Conservation (phyloP, 306 rosid species). For the Cajanus cajan region DNA sequence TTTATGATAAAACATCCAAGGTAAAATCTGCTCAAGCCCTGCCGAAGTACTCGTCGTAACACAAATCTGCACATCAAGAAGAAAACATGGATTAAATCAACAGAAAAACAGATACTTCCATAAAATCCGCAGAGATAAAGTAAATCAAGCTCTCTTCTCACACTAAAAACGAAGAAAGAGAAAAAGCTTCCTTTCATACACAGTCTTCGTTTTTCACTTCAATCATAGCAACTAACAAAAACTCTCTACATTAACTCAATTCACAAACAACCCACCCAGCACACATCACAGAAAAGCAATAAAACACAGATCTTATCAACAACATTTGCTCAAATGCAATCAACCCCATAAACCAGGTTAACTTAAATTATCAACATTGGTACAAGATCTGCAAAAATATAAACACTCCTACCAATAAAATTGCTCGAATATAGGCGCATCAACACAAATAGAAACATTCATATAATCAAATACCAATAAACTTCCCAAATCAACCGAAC, state of each 20-base stretch:
- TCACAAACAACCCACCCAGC: not conserved
- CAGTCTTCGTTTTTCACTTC: not conserved
- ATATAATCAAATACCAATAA: not conserved
- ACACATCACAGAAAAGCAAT: not conserved
- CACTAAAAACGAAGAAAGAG: not conserved
- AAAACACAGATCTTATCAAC: conserved; percentile 6
- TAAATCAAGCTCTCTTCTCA: not conserved
- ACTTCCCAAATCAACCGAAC: conserved; percentile 17
- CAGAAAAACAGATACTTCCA: not conserved
- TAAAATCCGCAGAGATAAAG: not conserved
- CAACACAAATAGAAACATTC: not conserved
- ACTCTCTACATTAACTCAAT: not conserved
- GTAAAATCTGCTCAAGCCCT: conserved; percentile 93
- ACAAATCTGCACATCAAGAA: conserved; percentile 60
- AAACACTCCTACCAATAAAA: not conserved
- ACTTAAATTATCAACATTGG: not conserved
- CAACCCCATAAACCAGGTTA: not conserved
- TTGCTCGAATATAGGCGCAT: not conserved
- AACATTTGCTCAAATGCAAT: not conserved
- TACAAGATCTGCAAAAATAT: not conserved
- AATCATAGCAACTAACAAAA: not conserved
- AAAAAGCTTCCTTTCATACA: not conserved
- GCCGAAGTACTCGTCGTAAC: conserved; percentile 86
- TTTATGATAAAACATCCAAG: conserved; percentile 99
- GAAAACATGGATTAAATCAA: conserved; percentile 18